phyloP scores from a whole-genome alignment of 768 basidiomycete genomes.

The Boletales sp. region DNA sequence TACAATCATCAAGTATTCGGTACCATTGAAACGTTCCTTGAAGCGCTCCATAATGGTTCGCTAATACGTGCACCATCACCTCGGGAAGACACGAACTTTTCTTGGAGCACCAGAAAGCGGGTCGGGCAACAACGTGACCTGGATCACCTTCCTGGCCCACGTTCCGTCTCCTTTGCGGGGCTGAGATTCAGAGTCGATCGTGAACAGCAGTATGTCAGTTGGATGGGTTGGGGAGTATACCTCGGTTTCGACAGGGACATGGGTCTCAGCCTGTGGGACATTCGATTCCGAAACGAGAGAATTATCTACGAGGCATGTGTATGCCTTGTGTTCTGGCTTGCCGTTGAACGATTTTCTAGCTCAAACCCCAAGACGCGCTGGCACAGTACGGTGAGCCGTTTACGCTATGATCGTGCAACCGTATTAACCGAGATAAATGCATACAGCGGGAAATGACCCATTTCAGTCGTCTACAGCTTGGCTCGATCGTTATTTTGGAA shows the following conservation, averaged over 20 bases:
- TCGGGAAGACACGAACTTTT: slow-evolving; percentile 30
- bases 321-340: no score
- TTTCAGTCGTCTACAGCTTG: slow-evolving; percentile 58
- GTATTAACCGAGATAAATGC: background rate
- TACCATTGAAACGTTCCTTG: slow-evolving; percentile 45
- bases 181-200: slow-evolving; percentile 54
- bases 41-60: slow-evolving; percentile 51
- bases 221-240: slow-evolving; percentile 66
- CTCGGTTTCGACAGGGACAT: slow-evolving; percentile 65
- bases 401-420: background rate
- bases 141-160: slow-evolving; percentile 63
- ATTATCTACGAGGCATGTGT: slow-evolving; percentile 55
- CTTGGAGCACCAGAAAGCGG: slow-evolving; percentile 48
- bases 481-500: slow-evolving; percentile 63
- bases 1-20: slow-evolving; percentile 60
- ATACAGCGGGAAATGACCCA: slow-evolving; percentile 56
- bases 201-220: slow-evolving; percentile 52
- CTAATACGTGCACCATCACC: slow-evolving; percentile 38
- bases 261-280: slow-evolving; percentile 60
- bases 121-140: slow-evolving; percentile 44
- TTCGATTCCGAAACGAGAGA: slow-evolving; percentile 53
- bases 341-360: slow-evolving; percentile 26
- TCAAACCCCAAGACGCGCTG: slow-evolving; percentile 60
- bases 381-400: slow-evolving; percentile 49
- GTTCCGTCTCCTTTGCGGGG: slow-evolving; percentile 58